A percentile compares a stretch with the other conserved stretches of the same genome.
Conservation (phyloP, 2,329 filamentous ascomycete genomes). For the Paraconiothyrium sp. region DNA sequence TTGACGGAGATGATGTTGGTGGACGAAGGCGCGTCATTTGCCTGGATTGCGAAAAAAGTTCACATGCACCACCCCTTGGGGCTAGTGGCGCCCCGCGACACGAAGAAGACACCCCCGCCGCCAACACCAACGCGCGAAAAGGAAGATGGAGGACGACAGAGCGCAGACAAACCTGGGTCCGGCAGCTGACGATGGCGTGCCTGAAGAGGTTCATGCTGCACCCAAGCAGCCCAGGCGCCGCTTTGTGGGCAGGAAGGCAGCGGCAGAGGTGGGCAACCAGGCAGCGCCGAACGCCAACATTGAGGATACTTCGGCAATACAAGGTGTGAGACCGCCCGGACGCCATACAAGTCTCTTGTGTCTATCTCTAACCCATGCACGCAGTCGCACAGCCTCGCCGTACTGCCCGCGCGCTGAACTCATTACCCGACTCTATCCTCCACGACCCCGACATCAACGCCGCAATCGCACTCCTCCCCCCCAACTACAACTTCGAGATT, state of each 20-base stretch:
- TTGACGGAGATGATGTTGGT: neutral
- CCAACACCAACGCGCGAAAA: neutral
- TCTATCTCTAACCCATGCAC: slow-evolving; percentile 19
- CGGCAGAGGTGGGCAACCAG: slow-evolving; percentile 65
- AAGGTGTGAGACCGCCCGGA: slow-evolving; percentile 64
- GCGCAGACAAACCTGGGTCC: slow-evolving; percentile 75
- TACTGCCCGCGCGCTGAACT: slow-evolving; percentile 83
- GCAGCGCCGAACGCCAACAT: slow-evolving; percentile 55
- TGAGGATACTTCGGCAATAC: slow-evolving; percentile 72
- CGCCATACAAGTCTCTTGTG: neutral
- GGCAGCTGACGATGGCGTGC: slow-evolving; percentile 71
- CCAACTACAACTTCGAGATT: slow-evolving; percentile 99
- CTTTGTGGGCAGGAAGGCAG: slow-evolving; percentile 85
- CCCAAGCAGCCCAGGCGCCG: slow-evolving; percentile 85
- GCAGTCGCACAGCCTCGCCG: slow-evolving; percentile 76
- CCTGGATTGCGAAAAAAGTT: neutral
- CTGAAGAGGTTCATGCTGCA: slow-evolving; percentile 57
- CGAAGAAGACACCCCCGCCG: neutral
- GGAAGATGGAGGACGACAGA: slow-evolving; percentile 78
- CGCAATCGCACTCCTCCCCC: slow-evolving; percentile 84
- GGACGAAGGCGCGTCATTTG: neutral
- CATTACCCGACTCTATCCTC: slow-evolving; percentile 87
- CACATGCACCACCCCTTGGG: neutral
- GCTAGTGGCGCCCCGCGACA: neutral
- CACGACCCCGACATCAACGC: slow-evolving; percentile 86